phyloP scores from a whole-genome alignment of 495 filamentous ascomycete species.

The Daldinia loculata region DNA sequence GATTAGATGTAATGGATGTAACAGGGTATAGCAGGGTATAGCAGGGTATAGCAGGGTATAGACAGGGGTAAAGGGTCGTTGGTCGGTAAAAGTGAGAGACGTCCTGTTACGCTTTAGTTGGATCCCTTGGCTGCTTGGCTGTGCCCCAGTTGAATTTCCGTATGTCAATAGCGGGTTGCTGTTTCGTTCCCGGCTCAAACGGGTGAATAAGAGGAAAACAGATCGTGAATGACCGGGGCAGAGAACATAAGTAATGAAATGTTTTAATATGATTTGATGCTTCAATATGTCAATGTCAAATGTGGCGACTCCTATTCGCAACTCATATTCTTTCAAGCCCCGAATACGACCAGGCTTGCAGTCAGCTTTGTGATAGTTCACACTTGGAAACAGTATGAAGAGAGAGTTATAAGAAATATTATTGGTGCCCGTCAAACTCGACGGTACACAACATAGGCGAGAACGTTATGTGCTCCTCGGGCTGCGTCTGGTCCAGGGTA shows the following conservation, averaged over 20 bases:
- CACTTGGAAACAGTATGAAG: slow-evolving; percentile 10
- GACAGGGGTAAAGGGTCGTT: slow-evolving; percentile 29
- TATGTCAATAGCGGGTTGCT: slow-evolving; percentile 19
- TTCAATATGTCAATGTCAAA: not conserved
- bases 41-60: slow-evolving; percentile 12
- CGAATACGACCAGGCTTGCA: slow-evolving; percentile 15
- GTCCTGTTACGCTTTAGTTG: slow-evolving; percentile 24
- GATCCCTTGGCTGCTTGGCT: slow-evolving; percentile 29
- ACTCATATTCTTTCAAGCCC: slow-evolving; percentile 1
- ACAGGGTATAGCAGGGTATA: slow-evolving; percentile 30
- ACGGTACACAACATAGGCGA: slow-evolving; percentile 14
- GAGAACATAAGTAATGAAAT: not conserved
- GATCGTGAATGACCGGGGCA: not conserved
- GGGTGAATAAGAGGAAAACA: slow-evolving; percentile 10
- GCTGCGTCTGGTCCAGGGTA: slow-evolving; percentile 17
- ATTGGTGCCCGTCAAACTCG: slow-evolving; percentile 6
- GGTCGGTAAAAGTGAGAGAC: slow-evolving; percentile 38
- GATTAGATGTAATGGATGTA: slow-evolving; percentile 23
- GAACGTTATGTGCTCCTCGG: slow-evolving; percentile 11
- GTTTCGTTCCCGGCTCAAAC: slow-evolving; percentile 26
- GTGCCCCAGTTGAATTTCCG: slow-evolving; percentile 39
- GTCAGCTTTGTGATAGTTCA: slow-evolving; percentile 15
- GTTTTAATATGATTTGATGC: not conserved
- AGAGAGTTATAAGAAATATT: slow-evolving; percentile 12
- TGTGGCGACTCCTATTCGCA: slow-evolving; percentile 16